Percentiles rank a stretch among this genome's conserved stretches.
Conservation (phyloP, 805 yeast genomes). For the Metschnikowia cerradonensis region DNA sequence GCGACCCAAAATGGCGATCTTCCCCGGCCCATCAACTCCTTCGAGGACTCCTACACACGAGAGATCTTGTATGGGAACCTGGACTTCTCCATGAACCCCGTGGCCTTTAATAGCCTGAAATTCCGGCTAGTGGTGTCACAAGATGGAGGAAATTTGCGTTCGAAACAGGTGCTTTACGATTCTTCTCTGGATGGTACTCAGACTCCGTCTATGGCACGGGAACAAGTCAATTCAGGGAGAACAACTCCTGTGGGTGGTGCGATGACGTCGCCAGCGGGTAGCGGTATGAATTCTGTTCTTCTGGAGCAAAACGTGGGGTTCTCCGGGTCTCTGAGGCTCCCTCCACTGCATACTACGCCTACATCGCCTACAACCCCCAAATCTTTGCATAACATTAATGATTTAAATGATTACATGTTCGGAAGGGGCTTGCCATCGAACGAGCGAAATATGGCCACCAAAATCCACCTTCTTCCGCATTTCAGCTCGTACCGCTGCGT, state of each 20-base stretch:
- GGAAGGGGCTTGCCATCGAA: conserved; percentile 53
- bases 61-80: conserved; percentile 43
- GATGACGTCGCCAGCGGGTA: background rate
- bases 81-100: conserved; percentile 17
- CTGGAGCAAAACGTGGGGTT: background rate
- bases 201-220: conserved; percentile 1
- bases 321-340: background rate
- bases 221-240: background rate
- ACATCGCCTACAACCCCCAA: conserved; percentile 12
- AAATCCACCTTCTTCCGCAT: conserved; percentile 46
- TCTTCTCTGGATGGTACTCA: conserved; percentile 26
- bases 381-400: conserved; percentile 39
- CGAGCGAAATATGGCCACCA: conserved; percentile 42
- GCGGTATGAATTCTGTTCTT: too few species aligned
- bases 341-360: background rate
- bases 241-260: background rate
- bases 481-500: conserved; percentile 34
- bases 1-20: conserved; percentile 1
- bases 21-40: conserved; percentile 20
- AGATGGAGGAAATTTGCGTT: conserved; percentile 46
- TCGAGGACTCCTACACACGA: conserved; percentile 44
- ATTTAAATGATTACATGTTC: conserved; percentile 50
- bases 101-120: conserved; percentile 23
- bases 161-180: conserved; percentile 49
- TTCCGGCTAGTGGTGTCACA: conserved; percentile 47